phyloP scores from a whole-genome alignment of 129 eudicot species.

The Deinandra increscens region DNA sequence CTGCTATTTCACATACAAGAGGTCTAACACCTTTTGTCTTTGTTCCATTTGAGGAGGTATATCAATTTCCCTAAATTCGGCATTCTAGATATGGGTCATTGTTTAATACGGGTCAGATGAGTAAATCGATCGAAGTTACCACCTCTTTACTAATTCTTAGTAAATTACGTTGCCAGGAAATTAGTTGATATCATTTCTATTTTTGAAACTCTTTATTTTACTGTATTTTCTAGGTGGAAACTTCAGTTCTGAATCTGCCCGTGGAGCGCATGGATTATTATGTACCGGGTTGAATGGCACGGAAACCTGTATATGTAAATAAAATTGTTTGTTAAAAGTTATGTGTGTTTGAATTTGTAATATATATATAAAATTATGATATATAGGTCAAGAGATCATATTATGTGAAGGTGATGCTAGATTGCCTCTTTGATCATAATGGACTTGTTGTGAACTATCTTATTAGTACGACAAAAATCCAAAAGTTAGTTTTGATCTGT shows the following conservation, averaged over 20 bases:
- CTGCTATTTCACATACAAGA: slow-evolving; percentile 94
- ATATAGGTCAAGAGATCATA: not conserved
- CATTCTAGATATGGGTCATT: not conserved
- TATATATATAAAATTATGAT: not conserved
- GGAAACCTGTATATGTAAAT: slow-evolving; percentile 26
- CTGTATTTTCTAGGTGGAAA: slow-evolving; percentile 71
- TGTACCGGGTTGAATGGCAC: slow-evolving; percentile 64
- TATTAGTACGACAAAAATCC: not conserved
- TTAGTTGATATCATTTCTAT: not conserved
- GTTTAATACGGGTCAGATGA: too few relatives aligned
- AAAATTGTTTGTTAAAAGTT: slow-evolving; percentile 10
- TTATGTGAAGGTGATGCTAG: not conserved
- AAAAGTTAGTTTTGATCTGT: not conserved
- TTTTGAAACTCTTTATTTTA: not conserved
- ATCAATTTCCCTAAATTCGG: not conserved
- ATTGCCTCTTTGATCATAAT: slow-evolving; percentile 12
- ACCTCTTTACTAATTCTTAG: not conserved
- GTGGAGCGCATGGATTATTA: slow-evolving; percentile 97
- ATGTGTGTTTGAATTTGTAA: slow-evolving; percentile 14
- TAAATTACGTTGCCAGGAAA: not conserved
- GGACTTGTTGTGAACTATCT: not conserved
- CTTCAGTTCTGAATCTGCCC: slow-evolving; percentile 83
- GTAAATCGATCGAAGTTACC: too few relatives aligned
- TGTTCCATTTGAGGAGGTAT: slow-evolving; percentile 93
- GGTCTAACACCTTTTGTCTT: slow-evolving; percentile 92